These are phyloP conservation scores for Aspergillus brasiliensis DNA, from an alignment of 2,329 filamentous ascomycete species.

Conservation along the genomic window DNA sequence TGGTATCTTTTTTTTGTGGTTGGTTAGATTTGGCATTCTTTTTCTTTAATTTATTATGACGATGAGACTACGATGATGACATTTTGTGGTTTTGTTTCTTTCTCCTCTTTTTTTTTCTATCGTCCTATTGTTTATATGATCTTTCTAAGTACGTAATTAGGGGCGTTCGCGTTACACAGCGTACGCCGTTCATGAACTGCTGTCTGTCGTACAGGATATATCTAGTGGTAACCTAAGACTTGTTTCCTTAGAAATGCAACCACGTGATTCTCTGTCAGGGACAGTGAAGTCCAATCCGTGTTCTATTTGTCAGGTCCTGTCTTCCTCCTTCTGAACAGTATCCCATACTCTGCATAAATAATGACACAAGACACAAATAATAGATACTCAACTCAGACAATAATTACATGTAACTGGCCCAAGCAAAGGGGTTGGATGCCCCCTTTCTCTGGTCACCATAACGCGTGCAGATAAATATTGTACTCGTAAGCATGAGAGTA, in stretches of 20 bases:
- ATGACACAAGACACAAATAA: neutral
- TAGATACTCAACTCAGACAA: slow-evolving; percentile 4
- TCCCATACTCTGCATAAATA: neutral
- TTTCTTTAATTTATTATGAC: no score
- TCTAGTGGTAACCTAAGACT: neutral
- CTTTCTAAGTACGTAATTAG: neutral
- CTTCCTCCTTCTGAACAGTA: neutral
- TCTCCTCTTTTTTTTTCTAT: neutral
- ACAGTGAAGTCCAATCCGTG: neutral
- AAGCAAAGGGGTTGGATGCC: neutral
- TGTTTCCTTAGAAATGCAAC: neutral
- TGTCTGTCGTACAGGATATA: no score
- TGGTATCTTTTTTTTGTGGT: neutral
- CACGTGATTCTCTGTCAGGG: neutral
- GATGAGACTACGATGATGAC: neutral
- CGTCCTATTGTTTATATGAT: neutral
- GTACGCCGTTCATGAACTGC: no score
- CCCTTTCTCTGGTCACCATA: neutral
- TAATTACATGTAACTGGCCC: slow-evolving; percentile 3
- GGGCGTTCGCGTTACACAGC: no score
- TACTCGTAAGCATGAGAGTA: neutral
- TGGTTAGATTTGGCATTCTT: neutral
- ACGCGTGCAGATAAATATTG: neutral
- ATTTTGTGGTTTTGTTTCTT: neutral
- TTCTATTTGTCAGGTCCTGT: slow-evolving; percentile 1